Conservation (phyloP, 2,329 filamentous ascomycete species). For the Geosmithia putterillii region DNA sequence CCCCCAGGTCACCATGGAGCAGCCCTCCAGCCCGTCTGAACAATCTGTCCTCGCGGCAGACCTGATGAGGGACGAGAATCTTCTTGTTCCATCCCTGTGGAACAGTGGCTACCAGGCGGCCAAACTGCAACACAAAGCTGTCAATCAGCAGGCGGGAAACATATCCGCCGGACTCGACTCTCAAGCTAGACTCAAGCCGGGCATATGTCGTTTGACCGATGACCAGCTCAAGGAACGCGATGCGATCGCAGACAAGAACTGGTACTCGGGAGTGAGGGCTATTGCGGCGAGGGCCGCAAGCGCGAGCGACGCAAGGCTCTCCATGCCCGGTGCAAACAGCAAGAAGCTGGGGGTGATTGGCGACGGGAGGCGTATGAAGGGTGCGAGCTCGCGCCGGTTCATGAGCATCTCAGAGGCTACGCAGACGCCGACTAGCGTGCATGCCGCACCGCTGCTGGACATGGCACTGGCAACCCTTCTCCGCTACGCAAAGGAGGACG, state of each 20-base stretch:
- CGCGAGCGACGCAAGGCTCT: slow-evolving; percentile 14
- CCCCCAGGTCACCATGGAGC: no score
- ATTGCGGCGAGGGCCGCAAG: slow-evolving; percentile 13
- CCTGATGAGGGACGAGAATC: no score
- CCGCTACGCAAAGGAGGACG: background rate
- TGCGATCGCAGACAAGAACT: slow-evolving; percentile 18
- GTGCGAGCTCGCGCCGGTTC: slow-evolving; percentile 11
- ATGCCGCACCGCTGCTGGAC: slow-evolving; percentile 27
- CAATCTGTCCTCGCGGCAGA: no score
- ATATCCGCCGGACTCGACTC: no score
- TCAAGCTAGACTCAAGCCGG: slow-evolving; percentile 4
- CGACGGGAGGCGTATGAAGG: slow-evolving; percentile 17
- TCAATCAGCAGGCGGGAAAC: no score
- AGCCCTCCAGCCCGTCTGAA: no score
- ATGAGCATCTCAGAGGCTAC: slow-evolving; percentile 25
- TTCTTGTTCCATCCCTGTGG: no score
- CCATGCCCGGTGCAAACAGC: slow-evolving; percentile 12
- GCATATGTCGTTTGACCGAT: slow-evolving; percentile 8
- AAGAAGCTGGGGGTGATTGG: slow-evolving; percentile 23
- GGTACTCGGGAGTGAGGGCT: slow-evolving; percentile 26
- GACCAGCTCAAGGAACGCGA: slow-evolving; percentile 12
- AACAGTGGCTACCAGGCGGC: no score
- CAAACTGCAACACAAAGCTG: no score
- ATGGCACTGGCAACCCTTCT: slow-evolving; percentile 19
- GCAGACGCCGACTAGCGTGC: slow-evolving; percentile 21